A percentile compares a stretch with the other conserved stretches of the same genome.
Evolutionary conservation across 129 eudicot species (phyloP).

Genomic region (Pseudognaphalium luteoalbum): DNA sequence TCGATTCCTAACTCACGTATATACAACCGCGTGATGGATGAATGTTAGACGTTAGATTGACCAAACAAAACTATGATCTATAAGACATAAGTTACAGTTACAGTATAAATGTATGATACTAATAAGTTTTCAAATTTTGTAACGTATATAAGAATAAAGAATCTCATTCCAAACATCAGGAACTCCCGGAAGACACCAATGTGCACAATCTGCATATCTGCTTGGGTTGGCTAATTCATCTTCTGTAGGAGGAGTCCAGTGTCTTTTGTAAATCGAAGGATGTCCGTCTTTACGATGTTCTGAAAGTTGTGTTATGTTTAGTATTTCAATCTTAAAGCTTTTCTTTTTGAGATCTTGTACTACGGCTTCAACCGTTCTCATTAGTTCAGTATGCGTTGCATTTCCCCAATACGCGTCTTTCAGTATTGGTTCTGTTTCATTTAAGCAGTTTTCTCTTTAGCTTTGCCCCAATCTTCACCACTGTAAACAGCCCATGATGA

Average conservation of each 20-base stretch:
- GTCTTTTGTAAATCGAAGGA: conserved; percentile 53
- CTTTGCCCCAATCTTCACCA: conserved; percentile 64
- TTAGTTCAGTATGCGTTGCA: conserved; percentile 48
- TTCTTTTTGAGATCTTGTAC: conserved; percentile 44
- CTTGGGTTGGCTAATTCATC: conserved; percentile 42
- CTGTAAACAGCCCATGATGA: conserved; percentile 18
- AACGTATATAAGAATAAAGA: conserved; percentile 45
- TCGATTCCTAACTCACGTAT: too few relatives aligned
- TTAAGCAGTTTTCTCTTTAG: conserved; percentile 46
- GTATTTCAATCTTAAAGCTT: conserved; percentile 44
- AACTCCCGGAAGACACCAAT: conserved; percentile 84
- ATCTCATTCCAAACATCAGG: conserved; percentile 78
- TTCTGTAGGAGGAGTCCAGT: conserved; percentile 48
- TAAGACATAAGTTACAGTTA: too few relatives aligned
- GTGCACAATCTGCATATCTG: conserved; percentile 59
- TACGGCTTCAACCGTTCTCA: conserved; percentile 42
- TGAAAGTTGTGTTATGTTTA: conserved; percentile 72
- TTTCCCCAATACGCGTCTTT: conserved; percentile 46
- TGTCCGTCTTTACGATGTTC: conserved; percentile 70
- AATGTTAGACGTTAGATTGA: too few relatives aligned
- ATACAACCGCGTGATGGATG: too few relatives aligned
- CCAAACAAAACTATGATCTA: too few relatives aligned
- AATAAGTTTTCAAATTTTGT: conserved; percentile 4
- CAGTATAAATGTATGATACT: too few relatives aligned
- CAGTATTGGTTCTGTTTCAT: conserved; percentile 54